Evolutionary conservation across 192 early-diverging fungal genomes (phyloP), one percentile per base, ranked within the genome.

Genomic region (Coemansia sp.): DNA sequence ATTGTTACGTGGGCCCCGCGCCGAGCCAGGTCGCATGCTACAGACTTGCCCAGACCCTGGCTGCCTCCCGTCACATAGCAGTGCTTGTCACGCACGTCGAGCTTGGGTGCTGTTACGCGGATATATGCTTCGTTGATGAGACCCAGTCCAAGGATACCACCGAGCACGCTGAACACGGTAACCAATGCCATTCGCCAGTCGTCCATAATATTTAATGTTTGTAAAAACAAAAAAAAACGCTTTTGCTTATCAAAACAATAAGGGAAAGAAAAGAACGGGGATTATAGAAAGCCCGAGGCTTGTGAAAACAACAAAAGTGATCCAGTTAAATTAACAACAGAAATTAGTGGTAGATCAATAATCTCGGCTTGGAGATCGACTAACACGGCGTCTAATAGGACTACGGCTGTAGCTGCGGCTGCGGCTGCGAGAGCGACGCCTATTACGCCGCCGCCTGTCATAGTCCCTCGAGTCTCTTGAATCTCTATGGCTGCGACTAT

Each of bases 21-120:
- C 24, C 84, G 82, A 3, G 80, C 87, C 31, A 89, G 66, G 31
- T 86, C 77, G 30, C 82, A 65, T n/a, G 86, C 87, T 1, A 89
- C 52, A 19, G 65, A 79, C 66, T 85, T 82, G 42, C 88, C 88
- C 9, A 89, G 77, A 1, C 90, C 90, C 16, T 81, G 75, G 64
- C 88, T 89, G 56, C 87, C 88, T 50, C 89, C 89, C 0, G 90
- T 89, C 49, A 92, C 80, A 55, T 87, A 88, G 33, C 83, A 86
- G 67, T 89, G 87, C 65, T 88, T 84, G 58, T 60, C 71, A 24
- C 53, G 71, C 16, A 83, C 83, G 14, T 71, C 44, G n/a, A 83
- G 69, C 6, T 50, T 38, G 2, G 59, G 22, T 5, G 73, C 61
- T 0, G 63, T 50, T 10, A 65, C 33, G 1, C 70, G 65, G 5